Conservation (phyloP, 2,329 filamentous ascomycete species). For the Escovopsis sp. region DNA sequence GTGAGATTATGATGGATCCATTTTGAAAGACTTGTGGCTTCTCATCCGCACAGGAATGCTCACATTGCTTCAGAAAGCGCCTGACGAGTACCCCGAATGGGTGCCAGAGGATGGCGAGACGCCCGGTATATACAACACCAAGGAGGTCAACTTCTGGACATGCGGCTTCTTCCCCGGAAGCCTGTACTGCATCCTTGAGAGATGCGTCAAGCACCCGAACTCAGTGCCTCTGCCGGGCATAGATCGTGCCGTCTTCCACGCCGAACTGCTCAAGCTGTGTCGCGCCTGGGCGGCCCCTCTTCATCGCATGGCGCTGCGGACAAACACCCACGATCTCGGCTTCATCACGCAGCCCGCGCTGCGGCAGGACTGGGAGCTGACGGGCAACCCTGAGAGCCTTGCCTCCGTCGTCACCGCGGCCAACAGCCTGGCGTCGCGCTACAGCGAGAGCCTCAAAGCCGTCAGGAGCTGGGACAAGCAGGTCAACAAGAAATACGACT, state of each 20-base stretch:
- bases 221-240: constrained; percentile 1
- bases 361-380: constrained; percentile 31
- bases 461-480: constrained; percentile 35
- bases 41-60: not conserved
- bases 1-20: not conserved
- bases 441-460: constrained; percentile 23
- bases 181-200: constrained; percentile 21
- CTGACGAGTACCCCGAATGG: constrained; percentile 10
- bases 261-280: constrained; percentile 12
- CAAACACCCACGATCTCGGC: constrained; percentile 38
- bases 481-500: constrained; percentile 12
- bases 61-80: not conserved
- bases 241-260: constrained; percentile 3
- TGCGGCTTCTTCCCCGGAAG: constrained; percentile 28
- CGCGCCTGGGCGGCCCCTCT: constrained; percentile 19
- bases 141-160: constrained; percentile 24
- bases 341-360: constrained; percentile 38
- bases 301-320: constrained; percentile 24
- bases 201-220: constrained; percentile 16
- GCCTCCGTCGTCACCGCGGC: constrained; percentile 28
- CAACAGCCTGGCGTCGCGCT: constrained; percentile 27
- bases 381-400: constrained; percentile 22
- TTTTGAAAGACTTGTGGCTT: not conserved
- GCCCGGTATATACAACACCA: constrained; percentile 9
- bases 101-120: constrained; percentile 8